Evolutionary conservation across 257 asterid species (phyloP).

Genomic region (Prunella vulgaris): DNA sequence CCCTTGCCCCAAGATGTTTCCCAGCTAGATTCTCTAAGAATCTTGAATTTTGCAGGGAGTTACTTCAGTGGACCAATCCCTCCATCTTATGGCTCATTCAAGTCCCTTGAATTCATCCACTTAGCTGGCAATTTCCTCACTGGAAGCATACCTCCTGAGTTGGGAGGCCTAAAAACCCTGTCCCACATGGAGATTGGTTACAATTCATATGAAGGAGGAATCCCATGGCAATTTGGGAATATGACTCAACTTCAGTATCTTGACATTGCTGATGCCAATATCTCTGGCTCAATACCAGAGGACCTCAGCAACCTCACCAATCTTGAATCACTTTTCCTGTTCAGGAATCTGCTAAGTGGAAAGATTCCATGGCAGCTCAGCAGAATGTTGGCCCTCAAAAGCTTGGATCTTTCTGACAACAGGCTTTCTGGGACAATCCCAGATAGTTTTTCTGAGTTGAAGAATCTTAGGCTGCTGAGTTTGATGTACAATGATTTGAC

Average conservation of each 20-base stretch:
- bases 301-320: slow-evolving; percentile 66
- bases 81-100: slow-evolving; percentile 65
- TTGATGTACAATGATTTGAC: slow-evolving; percentile 79
- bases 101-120: slow-evolving; percentile 64
- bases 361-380: slow-evolving; percentile 61
- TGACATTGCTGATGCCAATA: slow-evolving; percentile 86
- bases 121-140: slow-evolving; percentile 76
- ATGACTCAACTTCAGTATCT: slow-evolving; percentile 72
- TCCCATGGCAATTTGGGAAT: slow-evolving; percentile 90
- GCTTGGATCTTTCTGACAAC: slow-evolving; percentile 98
- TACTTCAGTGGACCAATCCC: slow-evolving; percentile 89
- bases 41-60: slow-evolving; percentile 92
- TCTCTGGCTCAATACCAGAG: slow-evolving; percentile 71
- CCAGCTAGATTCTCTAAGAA: slow-evolving; percentile 40
- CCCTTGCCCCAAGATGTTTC: slow-evolving; percentile 65
- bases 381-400: slow-evolving; percentile 49
- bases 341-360: slow-evolving; percentile 65
- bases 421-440: slow-evolving; percentile 74
- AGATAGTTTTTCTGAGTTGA: slow-evolving; percentile 67
- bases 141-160: slow-evolving; percentile 66
- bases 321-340: slow-evolving; percentile 79
- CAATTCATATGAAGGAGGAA: slow-evolving; percentile 63
- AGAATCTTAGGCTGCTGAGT: slow-evolving; percentile 65
- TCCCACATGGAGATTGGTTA: slow-evolving; percentile 97
- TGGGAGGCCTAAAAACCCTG: slow-evolving; percentile 55